Conservation (phyloP, 352 stramenopile genomes). For the Globisporangium parvum region DNA sequence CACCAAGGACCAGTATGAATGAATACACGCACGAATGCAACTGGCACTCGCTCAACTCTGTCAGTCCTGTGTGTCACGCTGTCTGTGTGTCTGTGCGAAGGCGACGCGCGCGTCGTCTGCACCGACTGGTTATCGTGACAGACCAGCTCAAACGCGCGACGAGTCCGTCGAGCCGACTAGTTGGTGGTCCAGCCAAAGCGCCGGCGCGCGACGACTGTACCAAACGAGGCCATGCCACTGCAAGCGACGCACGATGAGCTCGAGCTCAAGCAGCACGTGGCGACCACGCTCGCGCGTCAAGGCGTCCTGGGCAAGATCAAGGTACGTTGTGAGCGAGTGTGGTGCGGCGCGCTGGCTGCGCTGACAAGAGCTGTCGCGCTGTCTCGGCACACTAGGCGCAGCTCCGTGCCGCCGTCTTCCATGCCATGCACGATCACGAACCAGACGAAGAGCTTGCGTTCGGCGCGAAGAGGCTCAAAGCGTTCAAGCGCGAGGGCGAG, state of each 20-base stretch:
- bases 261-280: slow-evolving; percentile 60
- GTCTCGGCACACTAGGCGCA: slow-evolving; percentile 61
- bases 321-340: slow-evolving; percentile 15
- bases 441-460: slow-evolving; percentile 5
- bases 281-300: slow-evolving; percentile 41
- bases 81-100: too few relatives aligned
- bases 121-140: too few relatives aligned
- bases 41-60: too few relatives aligned
- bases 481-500: slow-evolving; percentile 24
- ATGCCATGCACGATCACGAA: slow-evolving; percentile 59
- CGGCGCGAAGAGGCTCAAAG: slow-evolving; percentile 6
- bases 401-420: slow-evolving; percentile 65
- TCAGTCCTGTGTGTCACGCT: too few relatives aligned
- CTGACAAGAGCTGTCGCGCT: too few relatives aligned
- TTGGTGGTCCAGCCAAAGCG: neutral
- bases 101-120: too few relatives aligned
- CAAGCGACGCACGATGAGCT: slow-evolving; percentile 43
- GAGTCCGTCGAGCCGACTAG: neutral
- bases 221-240: slow-evolving; percentile 6
- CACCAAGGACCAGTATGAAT: too few relatives aligned
- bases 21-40: too few relatives aligned
- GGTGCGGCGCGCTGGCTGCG: too few relatives aligned
- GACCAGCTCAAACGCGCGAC: too few relatives aligned
- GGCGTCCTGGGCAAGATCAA: slow-evolving; percentile 75
- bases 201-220: neutral